Evolutionary conservation across 495 filamentous ascomycete genomes (phyloP).

Genomic region (Rhypophila decipiens): DNA sequence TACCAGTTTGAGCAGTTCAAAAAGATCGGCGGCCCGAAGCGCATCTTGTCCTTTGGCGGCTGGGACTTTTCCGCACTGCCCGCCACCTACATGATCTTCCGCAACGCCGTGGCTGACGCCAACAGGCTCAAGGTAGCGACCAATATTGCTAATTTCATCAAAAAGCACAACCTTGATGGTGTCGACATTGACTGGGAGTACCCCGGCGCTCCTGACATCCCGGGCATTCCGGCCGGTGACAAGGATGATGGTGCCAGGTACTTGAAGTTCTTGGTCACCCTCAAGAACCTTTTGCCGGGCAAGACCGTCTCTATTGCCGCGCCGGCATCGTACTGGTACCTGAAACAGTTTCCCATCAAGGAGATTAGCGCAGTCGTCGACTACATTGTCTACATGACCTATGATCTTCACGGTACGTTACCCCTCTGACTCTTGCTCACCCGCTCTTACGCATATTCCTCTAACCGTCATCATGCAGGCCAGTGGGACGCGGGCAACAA

Average conservation of each 20-base stretch:
- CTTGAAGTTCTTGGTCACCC: slow-evolving; percentile 11
- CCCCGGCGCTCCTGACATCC: slow-evolving; percentile 28
- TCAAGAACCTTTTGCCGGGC: slow-evolving; percentile 11
- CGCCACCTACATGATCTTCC: slow-evolving; percentile 15
- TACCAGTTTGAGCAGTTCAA: slow-evolving; percentile 18
- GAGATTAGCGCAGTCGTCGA: slow-evolving; percentile 18
- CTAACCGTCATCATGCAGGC: not conserved
- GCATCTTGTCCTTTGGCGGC: slow-evolving; percentile 33
- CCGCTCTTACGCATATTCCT: not conserved
- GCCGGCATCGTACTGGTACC: slow-evolving; percentile 27
- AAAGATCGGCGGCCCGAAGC: slow-evolving; percentile 16
- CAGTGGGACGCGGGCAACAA: slow-evolving; percentile 16
- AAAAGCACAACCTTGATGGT: slow-evolving; percentile 27
- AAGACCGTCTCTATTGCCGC: slow-evolving; percentile 24
- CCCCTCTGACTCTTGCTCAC: not conserved
- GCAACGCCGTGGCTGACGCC: slow-evolving; percentile 10
- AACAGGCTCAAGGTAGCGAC: slow-evolving; percentile 18
- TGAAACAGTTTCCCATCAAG: slow-evolving; percentile 21
- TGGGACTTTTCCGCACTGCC: slow-evolving; percentile 23
- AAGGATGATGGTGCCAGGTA: slow-evolving; percentile 15
- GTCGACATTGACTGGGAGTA: slow-evolving; percentile 39
- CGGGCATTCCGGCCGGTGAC: slow-evolving; percentile 17
- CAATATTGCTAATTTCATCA: slow-evolving; percentile 23
- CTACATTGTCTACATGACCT: slow-evolving; percentile 29
- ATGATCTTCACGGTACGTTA: slow-evolving; percentile 19